Evolutionary conservation across 495 filamentous ascomycete species (phyloP), one percentile per base, ranked within the genome.

Genomic region (Aspergillus homomorphus): DNA sequence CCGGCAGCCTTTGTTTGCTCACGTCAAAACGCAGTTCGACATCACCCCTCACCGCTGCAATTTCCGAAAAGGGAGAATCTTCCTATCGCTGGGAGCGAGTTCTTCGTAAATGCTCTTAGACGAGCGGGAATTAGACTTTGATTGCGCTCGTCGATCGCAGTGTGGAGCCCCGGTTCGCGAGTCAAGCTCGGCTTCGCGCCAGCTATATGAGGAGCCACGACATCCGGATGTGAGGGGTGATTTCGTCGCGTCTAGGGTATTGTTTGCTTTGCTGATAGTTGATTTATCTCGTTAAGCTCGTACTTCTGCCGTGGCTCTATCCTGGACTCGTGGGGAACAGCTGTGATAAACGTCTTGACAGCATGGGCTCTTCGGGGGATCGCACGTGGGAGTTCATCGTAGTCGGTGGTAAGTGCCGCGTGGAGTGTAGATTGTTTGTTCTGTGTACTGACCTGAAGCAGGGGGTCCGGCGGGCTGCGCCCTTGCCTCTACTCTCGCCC

Each of bases 381-480:
- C 48, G 58, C 12, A 42, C 56, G 1, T 84, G 76, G 57, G 81
- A 83, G 54, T 85, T 84, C 57, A 72, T 85, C 56, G 61, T 85
- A 6, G 79, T 85, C 21, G 82, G 82, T 20, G 73, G 80, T 81
- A 67, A 60, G 73, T 70, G 45, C 18, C 22, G 2, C 15, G 6
- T 5, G 12, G 33, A 18, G 1, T 18, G 12, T 4, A n/a, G n/a
- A n/a, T n/a, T 23, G 8, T 16, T 18, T n/a, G 3, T 45, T 26
- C 45, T 19, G 38, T 0, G 6, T 9, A 44, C 64, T n/a, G 7
- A 42, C 21, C 5, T 24, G 51, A 22, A 55, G 45, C 52, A 87
- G 84, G 73, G 54, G 85, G 85, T 4, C 77, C 84, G 5, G 78
- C 84, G 0, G 85, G 84, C 4, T 80, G 76, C 48, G 58, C 75